Conservation (phyloP, 1,139 yeast species). For the Pichia sp. region DNA sequence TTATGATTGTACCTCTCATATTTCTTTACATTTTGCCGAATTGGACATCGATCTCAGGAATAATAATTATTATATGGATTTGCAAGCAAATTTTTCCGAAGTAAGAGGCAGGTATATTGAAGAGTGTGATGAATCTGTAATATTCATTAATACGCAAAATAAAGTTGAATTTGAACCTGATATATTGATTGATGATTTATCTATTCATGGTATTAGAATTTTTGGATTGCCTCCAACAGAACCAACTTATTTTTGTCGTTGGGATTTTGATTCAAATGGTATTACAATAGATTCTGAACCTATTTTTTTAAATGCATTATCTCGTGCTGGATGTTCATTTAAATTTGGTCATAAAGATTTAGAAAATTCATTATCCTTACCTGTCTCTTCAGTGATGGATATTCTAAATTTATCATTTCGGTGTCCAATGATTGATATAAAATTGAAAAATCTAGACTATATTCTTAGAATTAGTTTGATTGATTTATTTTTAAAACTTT, state of each 20-base stretch:
- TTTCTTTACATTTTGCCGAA: slow-evolving; percentile 58
- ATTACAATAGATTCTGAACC: slow-evolving; percentile 50
- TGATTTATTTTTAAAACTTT: slow-evolving; percentile 42
- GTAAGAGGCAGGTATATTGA: slow-evolving; percentile 35
- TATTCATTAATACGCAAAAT: slow-evolving; percentile 21
- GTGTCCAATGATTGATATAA: slow-evolving; percentile 34
- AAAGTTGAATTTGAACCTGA: slow-evolving; percentile 32
- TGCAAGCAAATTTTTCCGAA: slow-evolving; percentile 55
- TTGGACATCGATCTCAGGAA: slow-evolving; percentile 76
- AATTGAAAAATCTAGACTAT: slow-evolving; percentile 25
- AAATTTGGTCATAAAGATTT: slow-evolving; percentile 61
- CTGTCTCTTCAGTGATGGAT: slow-evolving; percentile 57
- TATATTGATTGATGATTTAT: slow-evolving; percentile 55
- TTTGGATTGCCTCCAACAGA: slow-evolving; percentile 88
- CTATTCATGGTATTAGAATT: slow-evolving; percentile 81
- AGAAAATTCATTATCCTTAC: slow-evolving; percentile 64
- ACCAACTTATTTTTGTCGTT: slow-evolving; percentile 81
- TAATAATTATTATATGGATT: slow-evolving; percentile 89
- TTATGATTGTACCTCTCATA: slow-evolving; percentile 54
- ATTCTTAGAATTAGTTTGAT: slow-evolving; percentile 19
- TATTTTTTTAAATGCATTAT: slow-evolving; percentile 41
- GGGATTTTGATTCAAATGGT: slow-evolving; percentile 74
- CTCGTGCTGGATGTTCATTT: slow-evolving; percentile 41
- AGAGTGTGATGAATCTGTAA: slow-evolving; percentile 24
- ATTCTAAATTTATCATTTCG: slow-evolving; percentile 54